Evolutionary conservation across 768 basidiomycete genomes (phyloP), one percentile per base, ranked within the genome.

Genomic region (Kwoniella heveanensis): DNA sequence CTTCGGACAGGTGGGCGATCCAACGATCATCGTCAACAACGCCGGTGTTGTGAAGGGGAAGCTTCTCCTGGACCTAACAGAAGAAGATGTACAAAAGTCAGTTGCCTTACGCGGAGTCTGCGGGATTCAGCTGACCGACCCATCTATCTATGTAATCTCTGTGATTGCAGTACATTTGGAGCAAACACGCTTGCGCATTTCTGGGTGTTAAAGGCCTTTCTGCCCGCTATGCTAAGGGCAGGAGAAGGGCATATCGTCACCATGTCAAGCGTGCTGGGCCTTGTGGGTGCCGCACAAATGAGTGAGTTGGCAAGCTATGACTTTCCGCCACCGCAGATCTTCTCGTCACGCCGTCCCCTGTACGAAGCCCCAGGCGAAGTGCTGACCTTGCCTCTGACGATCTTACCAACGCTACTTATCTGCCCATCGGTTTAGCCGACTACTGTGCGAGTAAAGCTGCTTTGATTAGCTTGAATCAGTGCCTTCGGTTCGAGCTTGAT

Each of bases 11-110:
- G 83, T 95, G 56, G 94, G 91, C 2, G 84, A 90, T 62, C 91
- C 91, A 0, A 96, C 96, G 0, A 85, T 97, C 39, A 81, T 99
- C 24, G 83, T 99, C 70, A 98, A 97, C 82, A 97, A 95, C 75
- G 96, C 95, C 0, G 96, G 94, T 21, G 87, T 96, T 61, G 91
- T 90, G 25, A 90, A 93, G 80, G 92, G 93, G 25, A 94, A 93
- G 71, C 81, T 88, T 1, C 81, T 99, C 30, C 81, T 94, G 13
- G 93, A 97, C 72, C 82, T 96, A 62, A 82, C 80, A 1, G 85
- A 89, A 4, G 84, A 86, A 57, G 95, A 99, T 72, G 80, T 98
- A 49, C 82, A 86, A 67, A 88, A 92, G 95, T 96, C 65, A 65
- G 83, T 71, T 64, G 30, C 78, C 32, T 32, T 32, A 6, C 13